A percentile compares a stretch with the other conserved stretches of the same genome.
Conservation (phyloP, 83 land plant genomes). For the Thuja plicata region DNA sequence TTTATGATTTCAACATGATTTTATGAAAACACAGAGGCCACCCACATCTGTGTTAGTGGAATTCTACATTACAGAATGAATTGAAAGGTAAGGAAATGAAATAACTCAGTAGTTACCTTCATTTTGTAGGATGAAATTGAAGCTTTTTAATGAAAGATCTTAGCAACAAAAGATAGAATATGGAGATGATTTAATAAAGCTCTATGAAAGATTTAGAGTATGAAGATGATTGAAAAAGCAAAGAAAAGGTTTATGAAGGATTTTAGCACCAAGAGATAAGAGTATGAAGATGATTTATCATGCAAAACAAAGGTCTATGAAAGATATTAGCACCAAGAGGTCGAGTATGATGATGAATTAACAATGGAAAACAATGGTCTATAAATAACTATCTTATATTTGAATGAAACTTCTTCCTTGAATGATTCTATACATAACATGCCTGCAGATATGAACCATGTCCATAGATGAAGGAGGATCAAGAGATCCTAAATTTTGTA, state of each 20-base stretch:
- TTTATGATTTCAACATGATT: constrained; percentile 38
- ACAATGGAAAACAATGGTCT: background rate
- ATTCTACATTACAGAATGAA: background rate
- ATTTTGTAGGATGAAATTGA: background rate
- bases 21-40: constrained; percentile 27
- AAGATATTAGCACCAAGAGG: no score
- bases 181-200: background rate
- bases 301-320: no score
- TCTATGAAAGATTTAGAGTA: background rate
- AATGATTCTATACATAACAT: no score
- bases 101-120: background rate
- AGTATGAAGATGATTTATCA: no score
- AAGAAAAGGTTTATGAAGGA: no score
- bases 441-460: no score
- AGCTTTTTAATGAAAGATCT: background rate
- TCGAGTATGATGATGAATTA: no score
- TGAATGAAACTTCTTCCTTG: background rate
- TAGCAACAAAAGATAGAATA: background rate
- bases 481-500: no score
- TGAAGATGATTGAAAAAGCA: background rate
- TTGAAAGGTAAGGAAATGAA: background rate
- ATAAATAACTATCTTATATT: background rate
- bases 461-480: no score
- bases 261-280: no score
- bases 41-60: background rate